phyloP scores from a whole-genome alignment of 345 rosid species.

The Eucalyptus erythrocorys region DNA sequence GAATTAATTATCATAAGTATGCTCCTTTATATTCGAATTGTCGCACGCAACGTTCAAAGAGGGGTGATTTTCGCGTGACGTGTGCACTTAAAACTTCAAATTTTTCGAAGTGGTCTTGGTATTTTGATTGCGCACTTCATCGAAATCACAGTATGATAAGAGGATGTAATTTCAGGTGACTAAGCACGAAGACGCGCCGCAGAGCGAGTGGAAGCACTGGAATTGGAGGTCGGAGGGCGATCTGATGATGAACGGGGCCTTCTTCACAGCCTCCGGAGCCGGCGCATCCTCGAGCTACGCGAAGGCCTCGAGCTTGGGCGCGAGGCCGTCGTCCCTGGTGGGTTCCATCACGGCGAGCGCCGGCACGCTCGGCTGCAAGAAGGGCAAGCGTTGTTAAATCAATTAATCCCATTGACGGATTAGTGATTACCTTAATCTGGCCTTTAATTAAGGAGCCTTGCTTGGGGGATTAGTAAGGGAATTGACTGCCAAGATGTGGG shows the following conservation, averaged over 20 bases:
- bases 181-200: slow-evolving; percentile 10
- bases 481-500: neutral
- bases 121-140: neutral
- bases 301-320: slow-evolving; percentile 15
- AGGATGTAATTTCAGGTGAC: slow-evolving; percentile 1
- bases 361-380: slow-evolving; percentile 5
- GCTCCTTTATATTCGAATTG: neutral
- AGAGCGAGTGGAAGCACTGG: slow-evolving; percentile 11
- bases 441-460: neutral
- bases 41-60: neutral
- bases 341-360: slow-evolving; percentile 8
- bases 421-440: neutral
- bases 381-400: slow-evolving; percentile 2
- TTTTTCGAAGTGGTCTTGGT: neutral
- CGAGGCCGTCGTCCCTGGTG: slow-evolving; percentile 14
- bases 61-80: neutral
- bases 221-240: slow-evolving; percentile 19
- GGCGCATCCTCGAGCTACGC: slow-evolving; percentile 10
- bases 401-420: neutral
- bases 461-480: neutral
- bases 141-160: neutral
- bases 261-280: slow-evolving; percentile 11
- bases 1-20: neutral
- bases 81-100: neutral
- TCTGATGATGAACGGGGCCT: slow-evolving; percentile 12